A percentile compares a stretch with the other conserved stretches of the same genome.
Evolutionary conservation across 352 stramenopile genomes (phyloP).

Genomic region (Albugo candida): DNA sequence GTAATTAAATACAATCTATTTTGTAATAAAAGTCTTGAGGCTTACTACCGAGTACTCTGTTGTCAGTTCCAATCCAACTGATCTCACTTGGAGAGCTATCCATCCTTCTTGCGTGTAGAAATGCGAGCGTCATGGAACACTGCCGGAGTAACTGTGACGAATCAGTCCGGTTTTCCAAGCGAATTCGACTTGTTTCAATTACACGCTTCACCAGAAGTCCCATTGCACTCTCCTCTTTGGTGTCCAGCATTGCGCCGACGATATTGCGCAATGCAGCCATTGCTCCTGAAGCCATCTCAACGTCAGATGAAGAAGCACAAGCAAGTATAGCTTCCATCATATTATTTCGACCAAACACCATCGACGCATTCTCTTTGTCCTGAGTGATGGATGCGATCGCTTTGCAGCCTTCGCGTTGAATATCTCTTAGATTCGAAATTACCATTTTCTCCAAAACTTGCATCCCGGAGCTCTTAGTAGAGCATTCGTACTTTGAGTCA

Average conservation of each 20-base stretch:
- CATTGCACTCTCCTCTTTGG: too few species aligned
- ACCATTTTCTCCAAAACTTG: slow-evolving; percentile 77
- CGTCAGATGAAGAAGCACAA: slow-evolving; percentile 23
- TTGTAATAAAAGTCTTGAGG: not conserved
- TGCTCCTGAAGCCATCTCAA: slow-evolving; percentile 46
- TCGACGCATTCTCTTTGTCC: slow-evolving; percentile 30
- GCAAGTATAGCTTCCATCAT: slow-evolving; percentile 32
- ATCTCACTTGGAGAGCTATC: too few species aligned
- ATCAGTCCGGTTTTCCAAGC: too few species aligned
- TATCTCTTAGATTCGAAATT: slow-evolving; percentile 44
- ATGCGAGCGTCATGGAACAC: too few species aligned
- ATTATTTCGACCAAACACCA: slow-evolving; percentile 17
- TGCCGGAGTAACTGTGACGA: too few species aligned
- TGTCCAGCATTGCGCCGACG: slow-evolving; percentile 17
- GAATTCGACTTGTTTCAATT: too few species aligned
- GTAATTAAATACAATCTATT: slow-evolving; percentile 2
- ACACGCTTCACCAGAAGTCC: too few species aligned
- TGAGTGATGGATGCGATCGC: slow-evolving; percentile 50
- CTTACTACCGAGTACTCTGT: too few species aligned
- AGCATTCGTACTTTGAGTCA: slow-evolving; percentile 10
- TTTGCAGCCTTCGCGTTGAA: slow-evolving; percentile 52
- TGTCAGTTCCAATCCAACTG: too few species aligned
- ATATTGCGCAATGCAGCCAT: slow-evolving; percentile 52
- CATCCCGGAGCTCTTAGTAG: slow-evolving; percentile 40
- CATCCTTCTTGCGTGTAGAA: too few species aligned